A percentile compares a stretch with the other conserved stretches of the same genome.
These are phyloP conservation scores for Hibiscus tridactylites DNA, from an alignment of 345 rosid species.

Conservation along the genomic window DNA sequence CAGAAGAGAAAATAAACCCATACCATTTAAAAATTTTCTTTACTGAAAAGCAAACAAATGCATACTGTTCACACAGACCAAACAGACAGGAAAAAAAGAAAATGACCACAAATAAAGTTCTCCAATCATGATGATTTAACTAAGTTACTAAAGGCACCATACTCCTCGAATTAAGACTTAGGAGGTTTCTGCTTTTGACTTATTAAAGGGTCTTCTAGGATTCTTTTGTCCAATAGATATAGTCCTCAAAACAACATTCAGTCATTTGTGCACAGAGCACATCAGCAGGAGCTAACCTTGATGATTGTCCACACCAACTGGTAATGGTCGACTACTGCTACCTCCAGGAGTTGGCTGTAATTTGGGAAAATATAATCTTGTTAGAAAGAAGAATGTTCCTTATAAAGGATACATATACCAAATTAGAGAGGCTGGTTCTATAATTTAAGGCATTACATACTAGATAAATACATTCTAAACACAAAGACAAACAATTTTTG, in stretches of 20 bases:
- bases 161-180: not conserved
- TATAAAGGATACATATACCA: not conserved
- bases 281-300: conserved; percentile 50
- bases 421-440: not conserved
- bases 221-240: conserved; percentile 6
- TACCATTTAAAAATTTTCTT: not conserved
- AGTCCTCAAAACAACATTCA: conserved; percentile 6
- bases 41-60: too few relatives aligned
- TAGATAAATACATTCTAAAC: not conserved
- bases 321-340: conserved; percentile 48
- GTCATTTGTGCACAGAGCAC: conserved; percentile 11
- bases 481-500: not conserved
- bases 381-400: conserved; percentile 1
- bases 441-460: not conserved
- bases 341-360: conserved; percentile 62
- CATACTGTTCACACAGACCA: not conserved
- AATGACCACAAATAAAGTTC: not conserved
- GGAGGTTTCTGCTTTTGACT: not conserved
- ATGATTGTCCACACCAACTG: conserved; percentile 42
- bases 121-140: not conserved
- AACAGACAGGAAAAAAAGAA: not conserved
- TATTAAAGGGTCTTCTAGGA: not conserved
- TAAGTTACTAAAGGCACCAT: not conserved
- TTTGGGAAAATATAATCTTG: not conserved
- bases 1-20: not conserved